Evolutionary conservation across 1,284 basidiomycete genomes (phyloP).

Genomic region (Sparassis latifolia): DNA sequence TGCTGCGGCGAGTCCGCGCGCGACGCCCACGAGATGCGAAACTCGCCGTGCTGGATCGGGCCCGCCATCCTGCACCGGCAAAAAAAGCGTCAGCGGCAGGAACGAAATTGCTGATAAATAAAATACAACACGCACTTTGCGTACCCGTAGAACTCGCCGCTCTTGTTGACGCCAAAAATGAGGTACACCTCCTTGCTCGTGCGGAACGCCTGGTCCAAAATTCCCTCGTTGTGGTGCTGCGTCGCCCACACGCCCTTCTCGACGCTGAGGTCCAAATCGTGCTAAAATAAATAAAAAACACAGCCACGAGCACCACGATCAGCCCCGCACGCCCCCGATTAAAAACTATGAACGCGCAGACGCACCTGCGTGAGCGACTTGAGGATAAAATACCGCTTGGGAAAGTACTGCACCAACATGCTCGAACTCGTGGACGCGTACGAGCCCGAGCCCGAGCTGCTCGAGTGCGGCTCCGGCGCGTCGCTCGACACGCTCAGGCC

Average conservation of each 20-base stretch:
- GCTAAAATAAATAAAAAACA: conserved; percentile 31
- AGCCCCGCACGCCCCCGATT: background rate
- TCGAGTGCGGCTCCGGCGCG: conserved; percentile 41
- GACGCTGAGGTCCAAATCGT: conserved; percentile 83
- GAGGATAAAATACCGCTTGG: conserved; percentile 86
- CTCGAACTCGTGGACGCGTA: conserved; percentile 70
- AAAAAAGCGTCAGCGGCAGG: conserved; percentile 1
- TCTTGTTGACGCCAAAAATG: conserved; percentile 90
- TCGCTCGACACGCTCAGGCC: conserved; percentile 34
- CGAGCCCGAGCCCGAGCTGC: conserved; percentile 62
- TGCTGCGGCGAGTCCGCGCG: conserved; percentile 32
- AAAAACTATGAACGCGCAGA: conserved; percentile 1
- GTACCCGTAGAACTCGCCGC: conserved; percentile 86
- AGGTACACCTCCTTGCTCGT: conserved; percentile 84
- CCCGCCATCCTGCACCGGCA: conserved; percentile 51
- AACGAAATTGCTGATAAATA: background rate
- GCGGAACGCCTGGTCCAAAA: conserved; percentile 86
- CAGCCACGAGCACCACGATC: conserved; percentile 9
- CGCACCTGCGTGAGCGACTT: conserved; percentile 80
- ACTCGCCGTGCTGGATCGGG: conserved; percentile 44
- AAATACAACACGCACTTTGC: conserved; percentile 49
- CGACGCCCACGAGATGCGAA: conserved; percentile 55
- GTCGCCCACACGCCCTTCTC: conserved; percentile 85
- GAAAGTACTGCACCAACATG: conserved; percentile 70
- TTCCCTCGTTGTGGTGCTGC: conserved; percentile 87